A percentile compares a stretch with the other conserved stretches of the same genome.
phyloP scores from a whole-genome alignment of 192 early-diverging fungal genomes.

The Coemansia reversa region DNA sequence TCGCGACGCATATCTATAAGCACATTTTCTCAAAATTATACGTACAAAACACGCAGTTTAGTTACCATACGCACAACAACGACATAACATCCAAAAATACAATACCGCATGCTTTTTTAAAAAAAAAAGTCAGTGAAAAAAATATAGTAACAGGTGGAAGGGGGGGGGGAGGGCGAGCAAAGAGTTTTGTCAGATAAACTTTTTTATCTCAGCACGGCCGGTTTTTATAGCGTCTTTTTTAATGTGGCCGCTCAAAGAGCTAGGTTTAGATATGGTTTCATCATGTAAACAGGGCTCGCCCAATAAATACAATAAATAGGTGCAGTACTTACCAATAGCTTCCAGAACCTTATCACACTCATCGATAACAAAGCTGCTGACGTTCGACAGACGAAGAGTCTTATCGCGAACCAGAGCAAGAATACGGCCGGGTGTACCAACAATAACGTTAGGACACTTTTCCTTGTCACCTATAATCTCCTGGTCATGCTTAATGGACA shows the following conservation, averaged over 20 bases:
- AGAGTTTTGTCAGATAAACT: conserved; percentile 10
- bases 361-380: conserved; percentile 98
- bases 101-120: too few species aligned
- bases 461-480: conserved; percentile 78
- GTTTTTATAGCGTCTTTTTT: conserved; percentile 35
- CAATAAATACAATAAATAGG: conserved; percentile 1
- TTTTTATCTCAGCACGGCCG: conserved; percentile 36
- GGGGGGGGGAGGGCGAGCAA: too few species aligned
- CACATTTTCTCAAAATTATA: too few species aligned
- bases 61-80: neutral
- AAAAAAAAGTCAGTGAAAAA: too few species aligned
- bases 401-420: conserved; percentile 83
- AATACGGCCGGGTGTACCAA: conserved; percentile 96
- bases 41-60: neutral
- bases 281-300: conserved; percentile 27
- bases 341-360: conserved; percentile 99
- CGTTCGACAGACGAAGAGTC: conserved; percentile 70
- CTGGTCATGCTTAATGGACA: conserved; percentile 70
- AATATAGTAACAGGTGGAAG: too few species aligned
- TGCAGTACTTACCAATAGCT: conserved; percentile 70
- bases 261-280: conserved; percentile 73
- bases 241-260: conserved; percentile 65
- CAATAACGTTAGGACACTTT: conserved; percentile 93
- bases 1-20: conserved; percentile 91
- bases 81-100: neutral